Evolutionary conservation across 2,329 filamentous ascomycete genomes (phyloP).

Genomic region (Fragosphaeria purpurea): DNA sequence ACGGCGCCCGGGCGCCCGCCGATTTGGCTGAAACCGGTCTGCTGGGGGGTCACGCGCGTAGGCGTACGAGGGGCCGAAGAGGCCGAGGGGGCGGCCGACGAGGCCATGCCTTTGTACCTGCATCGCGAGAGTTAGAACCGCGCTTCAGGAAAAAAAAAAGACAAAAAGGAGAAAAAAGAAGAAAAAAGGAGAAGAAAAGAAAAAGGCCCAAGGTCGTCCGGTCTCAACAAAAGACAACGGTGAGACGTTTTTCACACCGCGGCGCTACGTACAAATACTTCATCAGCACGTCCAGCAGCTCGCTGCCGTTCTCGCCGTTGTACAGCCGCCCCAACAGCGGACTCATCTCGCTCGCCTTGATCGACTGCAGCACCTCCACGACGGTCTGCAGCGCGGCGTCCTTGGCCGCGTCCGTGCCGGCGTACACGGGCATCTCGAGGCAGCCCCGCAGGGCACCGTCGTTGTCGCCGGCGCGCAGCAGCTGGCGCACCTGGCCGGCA

Average conservation of each 20-base stretch:
- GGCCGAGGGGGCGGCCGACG: constrained; percentile 22
- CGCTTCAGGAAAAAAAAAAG: not conserved
- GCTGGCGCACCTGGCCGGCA: constrained; percentile 73
- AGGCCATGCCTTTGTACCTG: constrained; percentile 85
- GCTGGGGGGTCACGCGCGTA: constrained; percentile 53
- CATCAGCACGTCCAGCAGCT: constrained; percentile 87
- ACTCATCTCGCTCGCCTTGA: constrained; percentile 92
- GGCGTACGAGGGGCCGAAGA: constrained; percentile 32
- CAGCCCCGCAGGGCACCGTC: constrained; percentile 79
- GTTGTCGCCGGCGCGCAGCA: constrained; percentile 75
- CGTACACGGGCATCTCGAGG: constrained; percentile 76
- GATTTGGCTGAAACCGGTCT: constrained; percentile 82
- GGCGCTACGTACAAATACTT: constrained; percentile 71
- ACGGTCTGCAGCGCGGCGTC: constrained; percentile 81
- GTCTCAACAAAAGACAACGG: no score
- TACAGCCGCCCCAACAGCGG: constrained; percentile 77
- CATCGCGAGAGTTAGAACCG: not conserved
- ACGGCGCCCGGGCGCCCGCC: constrained; percentile 40
- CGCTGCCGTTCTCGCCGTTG: constrained; percentile 65
- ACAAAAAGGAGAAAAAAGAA: not conserved
- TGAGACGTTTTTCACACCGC: no score
- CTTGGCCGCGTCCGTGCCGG: constrained; percentile 48
- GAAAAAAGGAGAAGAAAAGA: not conserved
- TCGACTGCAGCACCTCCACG: constrained; percentile 87
- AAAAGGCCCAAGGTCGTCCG: constrained; percentile 10